Evolutionary conservation across 805 yeast species (phyloP), one percentile per base, ranked within the genome.

Genomic region (Wickerhamiella azymoides): DNA sequence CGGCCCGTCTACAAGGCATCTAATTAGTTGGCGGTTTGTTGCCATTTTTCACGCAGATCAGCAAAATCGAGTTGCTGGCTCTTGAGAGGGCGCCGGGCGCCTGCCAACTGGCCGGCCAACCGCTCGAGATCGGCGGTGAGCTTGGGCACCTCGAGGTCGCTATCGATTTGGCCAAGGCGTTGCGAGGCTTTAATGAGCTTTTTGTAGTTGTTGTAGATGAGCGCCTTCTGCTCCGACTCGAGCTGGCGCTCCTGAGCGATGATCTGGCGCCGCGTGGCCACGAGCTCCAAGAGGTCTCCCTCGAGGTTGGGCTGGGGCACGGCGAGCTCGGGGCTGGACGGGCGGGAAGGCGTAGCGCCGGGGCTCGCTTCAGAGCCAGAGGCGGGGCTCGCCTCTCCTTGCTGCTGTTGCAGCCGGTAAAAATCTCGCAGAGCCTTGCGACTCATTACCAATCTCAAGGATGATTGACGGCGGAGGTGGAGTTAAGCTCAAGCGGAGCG

Each of bases 131-230:
- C 14, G 4, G 33, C 16, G 2, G 33, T 30, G 6, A 30, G 16
- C 3, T 30, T 13, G 33, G 33, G 33, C 33, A 30, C 33, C 16
- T 13, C 33, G 14, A 30, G 33, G n/a, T 30, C 33, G 33, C 33
- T n/a, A 13, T 30, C 33, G 21, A 58, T 50, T 17, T 52, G 50
- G 1, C 51, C 60, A 27, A 62, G 55, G 14, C 62, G 58, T 30
- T 58, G 60, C 9, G 64, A 57, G 13, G 63, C 64, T 10, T 55
- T 48, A 39, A 64, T 64, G 10, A 63, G 57, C 32, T 63, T 62
- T 33, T 60, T 56, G 52, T 63, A 63, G 49, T 63, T 63, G 50
- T 63, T 62, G 50, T 63, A 64, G 7, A 63, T 65, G 5, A 63
- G 55, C 19, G 66, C 63, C 50, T 64, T 64, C 43, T 63, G 66